Base-by-base conservation (phyloP, 371 early-diverging fungal genomes). In the Amoeboradix gromovi region DNA sequence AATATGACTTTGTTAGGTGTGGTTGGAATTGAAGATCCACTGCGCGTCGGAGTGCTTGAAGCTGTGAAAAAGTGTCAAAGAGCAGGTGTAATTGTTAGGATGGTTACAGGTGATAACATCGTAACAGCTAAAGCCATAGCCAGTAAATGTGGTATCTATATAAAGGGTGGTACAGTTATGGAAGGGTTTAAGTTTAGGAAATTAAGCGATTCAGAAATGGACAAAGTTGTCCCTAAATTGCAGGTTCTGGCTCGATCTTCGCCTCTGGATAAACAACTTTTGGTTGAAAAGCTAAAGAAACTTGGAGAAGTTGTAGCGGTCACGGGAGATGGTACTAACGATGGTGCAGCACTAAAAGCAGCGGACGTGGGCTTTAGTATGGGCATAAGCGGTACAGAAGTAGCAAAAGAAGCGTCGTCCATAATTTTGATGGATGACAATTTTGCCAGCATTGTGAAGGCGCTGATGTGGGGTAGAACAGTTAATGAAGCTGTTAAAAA, bases 51-150 rank as follows among this genome's bases (percentile, higher is more conserved):
- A 71, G 87, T 88, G 1, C 75, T 78, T 28, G 82, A 85, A 2
- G 85, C 86, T 12, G 85, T 87, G 17, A 68, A 72, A 16, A 74
- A 73, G 12, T 87, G 86, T 72, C 81, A 83, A 72, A 73, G 77
- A 27, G 91, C 90, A 17, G 89, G 90, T 31, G 85, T 90, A 1
- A 76, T 78, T 71, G 86, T 90, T 1, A 81, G 86, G 0, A 90
- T 90, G 89, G 87, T 90, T 2, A 88, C 89, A 28, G 89, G 89
- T 68, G 89, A 88, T 72, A 84, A 85, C 71, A 74, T 86, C 71
- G 68, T 80, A 67, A 87, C 86, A n/a, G 87, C 89, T 29, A 80
- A 80, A 71, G 78, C 81, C 22, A 86, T 88, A 70, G 88, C 87
- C 16, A 75, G 75, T 28, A 82, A 86, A 73, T 83, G 84, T 69